phyloP scores from a whole-genome alignment of 495 filamentous ascomycete species.

The Aspergillus conjunctus region DNA sequence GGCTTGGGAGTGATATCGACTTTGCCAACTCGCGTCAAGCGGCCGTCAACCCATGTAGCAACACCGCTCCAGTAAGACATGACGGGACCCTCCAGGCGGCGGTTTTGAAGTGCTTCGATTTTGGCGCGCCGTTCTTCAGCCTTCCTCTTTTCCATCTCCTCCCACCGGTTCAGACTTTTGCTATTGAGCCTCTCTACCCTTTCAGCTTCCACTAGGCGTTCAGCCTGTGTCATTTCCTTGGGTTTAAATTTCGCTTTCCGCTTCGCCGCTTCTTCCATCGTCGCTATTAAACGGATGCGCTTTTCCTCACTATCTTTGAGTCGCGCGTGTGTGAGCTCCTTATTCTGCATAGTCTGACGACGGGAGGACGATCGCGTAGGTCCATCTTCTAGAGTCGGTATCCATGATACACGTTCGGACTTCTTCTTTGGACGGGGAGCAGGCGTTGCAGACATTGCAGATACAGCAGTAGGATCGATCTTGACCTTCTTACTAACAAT shows the following conservation, averaged over 20 bases:
- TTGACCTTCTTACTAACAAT: conserved; percentile 63
- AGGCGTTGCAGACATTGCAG: conserved; percentile 44
- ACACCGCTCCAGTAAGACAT: conserved; percentile 92
- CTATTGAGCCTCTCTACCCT: conserved; percentile 80
- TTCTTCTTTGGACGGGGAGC: conserved; percentile 83
- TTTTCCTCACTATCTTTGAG: conserved; percentile 82
- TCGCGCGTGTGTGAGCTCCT: conserved; percentile 77
- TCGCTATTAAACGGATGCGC: conserved; percentile 73
- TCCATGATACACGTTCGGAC: conserved; percentile 86
- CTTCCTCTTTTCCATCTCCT: conserved; percentile 83
- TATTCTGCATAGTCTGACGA: conserved; percentile 79
- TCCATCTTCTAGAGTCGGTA: conserved; percentile 75
- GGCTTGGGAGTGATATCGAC: conserved; percentile 57
- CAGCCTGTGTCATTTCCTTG: conserved; percentile 83
- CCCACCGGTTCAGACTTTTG: conserved; percentile 93
- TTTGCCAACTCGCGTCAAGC: conserved; percentile 72
- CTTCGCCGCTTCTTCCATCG: conserved; percentile 86
- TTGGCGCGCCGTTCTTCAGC: conserved; percentile 79
- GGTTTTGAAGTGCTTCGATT: conserved; percentile 81
- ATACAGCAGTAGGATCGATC: conserved; percentile 59
- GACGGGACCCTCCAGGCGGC: conserved; percentile 84
- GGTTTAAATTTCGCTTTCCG: conserved; percentile 74
- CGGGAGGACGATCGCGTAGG: conserved; percentile 82
- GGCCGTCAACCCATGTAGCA: conserved; percentile 74
- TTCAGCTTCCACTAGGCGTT: conserved; percentile 81